Base-by-base conservation (phyloP, 805 yeast species). In the Grigorovia yakushimaensis region DNA sequence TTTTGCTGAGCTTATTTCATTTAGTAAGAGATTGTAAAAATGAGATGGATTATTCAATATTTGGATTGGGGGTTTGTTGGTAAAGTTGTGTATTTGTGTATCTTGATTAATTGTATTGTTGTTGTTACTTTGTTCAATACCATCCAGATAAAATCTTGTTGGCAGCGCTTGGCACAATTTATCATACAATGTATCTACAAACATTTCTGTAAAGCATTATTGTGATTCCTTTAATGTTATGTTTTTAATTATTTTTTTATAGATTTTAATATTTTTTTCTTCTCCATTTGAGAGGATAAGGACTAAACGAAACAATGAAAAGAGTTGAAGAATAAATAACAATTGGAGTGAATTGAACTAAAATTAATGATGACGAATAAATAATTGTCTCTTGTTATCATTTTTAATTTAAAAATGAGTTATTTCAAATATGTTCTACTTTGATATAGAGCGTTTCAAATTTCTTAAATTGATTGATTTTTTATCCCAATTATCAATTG, bases 1-100 rank as follows among this genome's bases (percentile, higher is more conserved):
- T 46, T 83, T 65, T 1, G 98, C 91, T 0, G 58, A 44, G 2
- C 64, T 52, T 18, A 91, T 89, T 55, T 83, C 84, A 2, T 56
- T 42, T 56, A 80, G 85, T 45, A 93, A 67, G 2, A 74, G 66
- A 2, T 68, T 52, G 64, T 93, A 91, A 33, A 33, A 33, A 33
- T 33, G 37, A 13, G 37, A 33, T 15, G 37, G 37, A 33, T 33
- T 33, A 7, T 33, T 13, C 7, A 33, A 3, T 15, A 33, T 33
- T 33, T 33, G 37, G 15, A 33, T 33, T 33, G 37, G 37, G 37
- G 37, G 37, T n/a, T 15, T 15, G 15, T 33, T 7, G 11, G 17
- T 15, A 27, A 27, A 15, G 13, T 27, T 27, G 13, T 27, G 33
- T 10, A 15, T 27, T 27, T 27, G 4, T 3, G 33, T 27, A 7